Conservation (phyloP, 1,284 basidiomycete genomes). For the Inonotus hispidus region DNA sequence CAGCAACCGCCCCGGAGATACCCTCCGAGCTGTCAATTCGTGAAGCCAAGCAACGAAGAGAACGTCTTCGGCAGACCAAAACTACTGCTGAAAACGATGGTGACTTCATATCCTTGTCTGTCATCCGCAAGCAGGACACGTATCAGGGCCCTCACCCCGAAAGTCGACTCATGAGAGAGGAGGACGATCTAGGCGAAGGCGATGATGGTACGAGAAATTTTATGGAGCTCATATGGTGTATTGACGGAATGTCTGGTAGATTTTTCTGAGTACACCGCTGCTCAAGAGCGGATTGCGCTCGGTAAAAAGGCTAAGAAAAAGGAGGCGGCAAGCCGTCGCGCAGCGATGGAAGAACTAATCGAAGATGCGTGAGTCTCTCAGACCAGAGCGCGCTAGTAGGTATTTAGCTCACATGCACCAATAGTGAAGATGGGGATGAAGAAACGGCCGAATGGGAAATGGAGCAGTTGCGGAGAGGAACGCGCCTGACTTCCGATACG, state of each 20-base stretch:
- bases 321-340: conserved; percentile 67
- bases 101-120: conserved; percentile 81
- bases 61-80: conserved; percentile 44
- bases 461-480: conserved; percentile 79
- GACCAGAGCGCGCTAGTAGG: conserved; percentile 4
- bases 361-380: conserved; percentile 64
- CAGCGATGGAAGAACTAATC: conserved; percentile 83
- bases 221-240: neutral
- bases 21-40: conserved; percentile 74
- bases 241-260: conserved; percentile 41
- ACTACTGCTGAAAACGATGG: conserved; percentile 40
- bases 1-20: conserved; percentile 44
- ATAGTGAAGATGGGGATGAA: conserved; percentile 80
- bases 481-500: conserved; percentile 36
- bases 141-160: conserved; percentile 82
- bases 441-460: conserved; percentile 89
- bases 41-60: conserved; percentile 76
- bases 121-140: conserved; percentile 48
- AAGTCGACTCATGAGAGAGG: conserved; percentile 83
- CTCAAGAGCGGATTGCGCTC: conserved; percentile 79
- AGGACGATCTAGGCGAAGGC: conserved; percentile 89
- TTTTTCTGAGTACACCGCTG: conserved; percentile 85
- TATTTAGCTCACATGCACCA: conserved; percentile 19
- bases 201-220: conserved; percentile 68
- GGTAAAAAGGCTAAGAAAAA: conserved; percentile 80